Percentiles rank a stretch among this genome's conserved stretches.
phyloP scores from a whole-genome alignment of 192 early-diverging fungal species.

The Lunasporangiospora selenospora region DNA sequence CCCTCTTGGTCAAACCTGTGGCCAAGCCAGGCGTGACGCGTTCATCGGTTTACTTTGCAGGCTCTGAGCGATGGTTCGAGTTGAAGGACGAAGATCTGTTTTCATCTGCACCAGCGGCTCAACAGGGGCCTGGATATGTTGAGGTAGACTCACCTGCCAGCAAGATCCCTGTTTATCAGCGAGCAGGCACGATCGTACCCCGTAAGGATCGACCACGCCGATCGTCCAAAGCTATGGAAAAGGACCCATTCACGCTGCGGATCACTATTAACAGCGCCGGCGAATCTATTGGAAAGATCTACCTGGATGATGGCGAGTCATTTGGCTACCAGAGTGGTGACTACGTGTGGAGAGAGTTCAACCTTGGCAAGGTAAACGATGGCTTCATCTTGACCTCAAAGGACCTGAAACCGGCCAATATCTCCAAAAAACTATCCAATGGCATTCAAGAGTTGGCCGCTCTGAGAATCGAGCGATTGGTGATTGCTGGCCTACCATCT shows the following conservation, averaged over 20 bases:
- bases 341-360: conserved; percentile 68
- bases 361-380: conserved; percentile 55
- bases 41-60: conserved; percentile 78
- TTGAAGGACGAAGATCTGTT: conserved; percentile 78
- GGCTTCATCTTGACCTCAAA: conserved; percentile 49
- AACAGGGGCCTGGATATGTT: conserved; percentile 39
- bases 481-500: conserved; percentile 35
- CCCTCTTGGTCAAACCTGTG: conserved; percentile 78
- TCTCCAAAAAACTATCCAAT: not conserved
- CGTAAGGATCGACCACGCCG: conserved; percentile 86
- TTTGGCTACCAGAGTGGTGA: conserved; percentile 73
- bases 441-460: conserved; percentile 33
- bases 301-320: conserved; percentile 90
- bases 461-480: conserved; percentile 53
- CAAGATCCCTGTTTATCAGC: conserved; percentile 84
- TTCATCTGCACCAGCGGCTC: conserved; percentile 33
- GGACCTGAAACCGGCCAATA: conserved; percentile 13
- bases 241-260: conserved; percentile 92
- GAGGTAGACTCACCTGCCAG: conserved; percentile 72
- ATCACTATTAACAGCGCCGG: conserved; percentile 76
- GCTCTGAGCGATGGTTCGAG: conserved; percentile 65
- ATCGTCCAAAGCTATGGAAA: conserved; percentile 76
- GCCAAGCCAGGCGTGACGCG: conserved; percentile 60
- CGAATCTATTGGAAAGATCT: conserved; percentile 78
- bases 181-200: conserved; percentile 92